Conservation (phyloP, 495 filamentous ascomycete genomes). For the Bombardia bombarda region DNA sequence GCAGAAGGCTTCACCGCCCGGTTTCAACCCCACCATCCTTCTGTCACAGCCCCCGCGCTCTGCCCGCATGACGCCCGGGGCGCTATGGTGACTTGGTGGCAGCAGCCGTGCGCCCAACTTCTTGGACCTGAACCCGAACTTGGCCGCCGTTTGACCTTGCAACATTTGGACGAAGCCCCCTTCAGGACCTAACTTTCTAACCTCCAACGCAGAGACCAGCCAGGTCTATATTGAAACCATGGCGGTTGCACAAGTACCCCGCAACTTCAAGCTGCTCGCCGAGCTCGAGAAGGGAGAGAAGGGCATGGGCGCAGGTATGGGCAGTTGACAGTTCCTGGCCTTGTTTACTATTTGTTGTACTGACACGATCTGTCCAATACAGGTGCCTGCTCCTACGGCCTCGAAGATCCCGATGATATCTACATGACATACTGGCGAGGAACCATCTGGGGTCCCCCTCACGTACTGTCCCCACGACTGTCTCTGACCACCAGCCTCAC, state of each 20-base stretch:
- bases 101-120: too few species aligned
- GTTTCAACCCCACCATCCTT: conserved; percentile 5
- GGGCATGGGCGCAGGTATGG: conserved; percentile 80
- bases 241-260: conserved; percentile 73
- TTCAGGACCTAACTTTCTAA: too few species aligned
- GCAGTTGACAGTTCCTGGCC: background rate
- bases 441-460: conserved; percentile 92
- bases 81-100: too few species aligned
- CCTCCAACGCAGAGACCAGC: too few species aligned
- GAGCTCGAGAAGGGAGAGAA: conserved; percentile 99
- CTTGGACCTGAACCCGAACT: too few species aligned
- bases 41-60: background rate
- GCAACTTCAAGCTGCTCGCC: conserved; percentile 93
- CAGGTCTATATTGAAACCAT: too few species aligned
- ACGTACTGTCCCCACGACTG: conserved; percentile 49
- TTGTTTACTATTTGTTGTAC: background rate
- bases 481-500: background rate
- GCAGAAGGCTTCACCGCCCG: conserved; percentile 16
- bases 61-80: too few species aligned
- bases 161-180: background rate
- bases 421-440: conserved; percentile 99
- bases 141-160: background rate
- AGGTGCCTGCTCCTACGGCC: conserved; percentile 97
- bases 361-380: background rate
- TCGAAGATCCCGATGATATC: conserved; percentile 89